Evolutionary conservation across 2,329 filamentous ascomycete genomes (phyloP).

Genomic region (Pseudogymnoascus pannorum): DNA sequence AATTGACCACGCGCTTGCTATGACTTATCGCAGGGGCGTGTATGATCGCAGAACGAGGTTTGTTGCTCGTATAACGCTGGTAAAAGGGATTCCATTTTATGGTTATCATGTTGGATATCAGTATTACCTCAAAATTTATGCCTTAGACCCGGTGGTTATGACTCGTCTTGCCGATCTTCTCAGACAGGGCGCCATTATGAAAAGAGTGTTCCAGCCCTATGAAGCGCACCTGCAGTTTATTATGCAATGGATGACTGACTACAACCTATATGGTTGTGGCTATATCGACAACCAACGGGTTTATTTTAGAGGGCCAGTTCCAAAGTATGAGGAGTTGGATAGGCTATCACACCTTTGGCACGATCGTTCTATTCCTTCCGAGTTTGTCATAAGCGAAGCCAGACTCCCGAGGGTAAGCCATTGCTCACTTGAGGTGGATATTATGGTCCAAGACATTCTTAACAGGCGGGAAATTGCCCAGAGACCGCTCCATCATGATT

Average conservation of each 20-base stretch:
- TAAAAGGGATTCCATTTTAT: constrained; percentile 93
- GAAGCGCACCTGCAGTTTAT: constrained; percentile 91
- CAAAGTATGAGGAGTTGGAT: constrained; percentile 55
- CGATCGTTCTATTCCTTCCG: constrained; percentile 56
- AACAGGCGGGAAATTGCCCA: constrained; percentile 72
- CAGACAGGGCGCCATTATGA: constrained; percentile 81
- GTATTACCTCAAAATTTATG: constrained; percentile 89
- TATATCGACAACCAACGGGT: constrained; percentile 70
- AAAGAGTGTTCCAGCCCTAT: constrained; percentile 77
- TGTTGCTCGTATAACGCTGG: constrained; percentile 82
- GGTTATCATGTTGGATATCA: constrained; percentile 90
- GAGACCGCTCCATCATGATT: constrained; percentile 79
- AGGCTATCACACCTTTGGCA: constrained; percentile 68
- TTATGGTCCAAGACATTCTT: constrained; percentile 79
- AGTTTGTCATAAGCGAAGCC: constrained; percentile 53
- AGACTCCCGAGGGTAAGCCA: constrained; percentile 72
- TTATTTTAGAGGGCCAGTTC: constrained; percentile 69
- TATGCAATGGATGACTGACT: constrained; percentile 96
- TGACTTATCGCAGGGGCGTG: constrained; percentile 73
- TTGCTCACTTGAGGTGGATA: constrained; percentile 82
- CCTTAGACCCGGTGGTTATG: constrained; percentile 81
- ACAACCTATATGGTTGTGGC: constrained; percentile 90
- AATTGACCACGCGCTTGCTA: constrained; percentile 82
- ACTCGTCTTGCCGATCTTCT: constrained; percentile 81
- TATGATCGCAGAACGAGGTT: constrained; percentile 62